phyloP scores from a whole-genome alignment of 2,329 filamentous ascomycete species.

The Paramyrothecium sp. region DNA sequence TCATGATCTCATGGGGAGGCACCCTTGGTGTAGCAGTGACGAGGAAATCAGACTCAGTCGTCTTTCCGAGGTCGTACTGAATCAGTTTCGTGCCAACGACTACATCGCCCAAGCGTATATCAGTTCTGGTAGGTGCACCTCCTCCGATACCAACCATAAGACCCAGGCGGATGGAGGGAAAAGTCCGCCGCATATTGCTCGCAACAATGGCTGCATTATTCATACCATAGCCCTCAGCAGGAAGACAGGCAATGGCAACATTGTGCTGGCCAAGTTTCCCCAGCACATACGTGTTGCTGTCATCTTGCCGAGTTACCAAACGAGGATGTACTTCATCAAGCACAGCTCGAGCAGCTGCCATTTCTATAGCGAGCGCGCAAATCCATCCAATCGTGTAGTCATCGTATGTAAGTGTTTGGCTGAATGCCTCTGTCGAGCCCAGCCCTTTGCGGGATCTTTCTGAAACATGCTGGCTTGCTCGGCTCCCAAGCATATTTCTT shows the following conservation, averaged over 20 bases:
- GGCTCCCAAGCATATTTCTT: not conserved
- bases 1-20: not conserved
- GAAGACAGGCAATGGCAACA: constrained; percentile 11
- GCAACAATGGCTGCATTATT: constrained; percentile 1
- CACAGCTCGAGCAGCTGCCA: constrained; percentile 12
- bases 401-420: not conserved
- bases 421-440: not conserved
- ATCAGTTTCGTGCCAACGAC: not conserved
- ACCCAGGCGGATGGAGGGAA: not conserved
- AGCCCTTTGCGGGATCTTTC: not conserved
- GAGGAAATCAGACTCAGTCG: not conserved
- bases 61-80: constrained; percentile 1
- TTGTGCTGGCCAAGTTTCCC: constrained; percentile 11
- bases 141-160: constrained; percentile 18
- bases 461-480: not conserved
- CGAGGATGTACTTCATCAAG: constrained; percentile 12
- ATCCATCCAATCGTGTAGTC: constrained; percentile 22
- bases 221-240: constrained; percentile 6
- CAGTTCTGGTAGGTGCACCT: constrained; percentile 7
- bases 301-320: constrained; percentile 5
- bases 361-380: constrained; percentile 15
- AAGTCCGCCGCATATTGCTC: constrained; percentile 1
- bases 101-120: constrained; percentile 20
- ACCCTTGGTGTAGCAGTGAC: not conserved
- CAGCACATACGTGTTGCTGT: constrained; percentile 12